Base-by-base conservation (phyloP, 2,329 filamentous ascomycete species). In the Ceratocystis alfenasii region DNA sequence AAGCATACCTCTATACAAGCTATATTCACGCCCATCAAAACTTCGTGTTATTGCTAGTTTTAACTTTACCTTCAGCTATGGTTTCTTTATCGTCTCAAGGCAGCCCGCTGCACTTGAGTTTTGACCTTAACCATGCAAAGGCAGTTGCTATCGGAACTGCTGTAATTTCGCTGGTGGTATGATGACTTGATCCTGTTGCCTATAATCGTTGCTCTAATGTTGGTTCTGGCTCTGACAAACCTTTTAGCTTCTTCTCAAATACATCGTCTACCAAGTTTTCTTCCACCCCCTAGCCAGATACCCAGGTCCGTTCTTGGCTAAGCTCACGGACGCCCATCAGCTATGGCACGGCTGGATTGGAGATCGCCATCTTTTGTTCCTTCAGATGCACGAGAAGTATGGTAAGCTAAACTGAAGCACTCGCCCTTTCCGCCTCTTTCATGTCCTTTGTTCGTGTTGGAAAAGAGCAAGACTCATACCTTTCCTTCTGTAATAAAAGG, bases 321-420 rank as follows among this genome's bases (percentile, higher is more conserved):
- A 83, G 71, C 74, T 87, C 70, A 85, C 84, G n/a, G 80, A 85
- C 70, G 82, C 77, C 69, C 82, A 86, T 70, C 83, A 86, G 72
- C 81, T 87, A 36, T 92, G 89, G 74, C 85, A 90, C 70, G 87
- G 87, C 61, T 88, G 85, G 75, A 86, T 83, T 71, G 89, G 88
- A 64, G 85, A 88, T 70, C 81, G 88, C 1, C 88, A 92, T 72
- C 80, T 92, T 20, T 84, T 88, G 71, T 86, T 90, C 71, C 85
- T 85, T 77, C 79, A 81, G 36, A 78, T 87, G 70, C 90, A 95
- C 73, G 77, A 86, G 70, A 80, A 81, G 72, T 91, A 95, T 71
- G 88, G 88, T 78, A 74, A 68, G 74, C 71, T 7, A 12, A 45
- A 17, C 20, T 12, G 8, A 63, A 8, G 17, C 48, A 22, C 7